A percentile compares a stretch with the other conserved stretches of the same genome.
Conservation (phyloP, 225 moss, liverwort and hornwort genomes). For the Antitrichia curtipendula region DNA sequence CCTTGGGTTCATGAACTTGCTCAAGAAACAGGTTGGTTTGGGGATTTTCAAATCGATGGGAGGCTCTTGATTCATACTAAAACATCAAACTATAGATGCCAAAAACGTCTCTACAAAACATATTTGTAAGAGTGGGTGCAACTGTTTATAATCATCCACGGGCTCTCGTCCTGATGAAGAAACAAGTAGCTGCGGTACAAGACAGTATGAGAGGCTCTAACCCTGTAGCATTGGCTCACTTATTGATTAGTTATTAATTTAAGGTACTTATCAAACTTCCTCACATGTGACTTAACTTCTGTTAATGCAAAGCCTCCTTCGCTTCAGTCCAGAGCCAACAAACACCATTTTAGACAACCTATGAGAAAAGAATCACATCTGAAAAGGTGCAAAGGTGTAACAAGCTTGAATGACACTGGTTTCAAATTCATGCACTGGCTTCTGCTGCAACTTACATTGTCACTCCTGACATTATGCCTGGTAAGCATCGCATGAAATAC, state of each 20-base stretch:
- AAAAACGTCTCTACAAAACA: not conserved
- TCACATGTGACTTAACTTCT: not conserved
- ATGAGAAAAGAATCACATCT: not conserved
- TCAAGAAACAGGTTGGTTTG: not conserved
- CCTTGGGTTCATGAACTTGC: not conserved
- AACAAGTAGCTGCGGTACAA: not conserved
- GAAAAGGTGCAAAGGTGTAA: not conserved
- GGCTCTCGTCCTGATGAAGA: not conserved
- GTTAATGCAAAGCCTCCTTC: not conserved
- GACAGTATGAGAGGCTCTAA: not conserved
- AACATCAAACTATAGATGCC: not conserved
- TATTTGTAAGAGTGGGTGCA: not conserved
- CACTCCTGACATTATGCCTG: not conserved
- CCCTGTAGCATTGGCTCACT: not conserved
- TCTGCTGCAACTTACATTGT: too few relatives aligned
- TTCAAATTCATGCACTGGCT: not conserved
- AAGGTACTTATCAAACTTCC: not conserved
- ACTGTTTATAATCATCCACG: too few relatives aligned
- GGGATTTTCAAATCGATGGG: not conserved
- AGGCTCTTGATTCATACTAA: not conserved
- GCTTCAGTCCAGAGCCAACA: not conserved
- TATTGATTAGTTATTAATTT: not conserved
- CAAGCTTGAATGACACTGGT: not conserved
- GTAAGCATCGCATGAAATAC: not conserved
- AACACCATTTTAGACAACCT: not conserved